Conservation (phyloP, 2,329 filamentous ascomycete genomes). For the Pseudogymnoascus sp. region DNA sequence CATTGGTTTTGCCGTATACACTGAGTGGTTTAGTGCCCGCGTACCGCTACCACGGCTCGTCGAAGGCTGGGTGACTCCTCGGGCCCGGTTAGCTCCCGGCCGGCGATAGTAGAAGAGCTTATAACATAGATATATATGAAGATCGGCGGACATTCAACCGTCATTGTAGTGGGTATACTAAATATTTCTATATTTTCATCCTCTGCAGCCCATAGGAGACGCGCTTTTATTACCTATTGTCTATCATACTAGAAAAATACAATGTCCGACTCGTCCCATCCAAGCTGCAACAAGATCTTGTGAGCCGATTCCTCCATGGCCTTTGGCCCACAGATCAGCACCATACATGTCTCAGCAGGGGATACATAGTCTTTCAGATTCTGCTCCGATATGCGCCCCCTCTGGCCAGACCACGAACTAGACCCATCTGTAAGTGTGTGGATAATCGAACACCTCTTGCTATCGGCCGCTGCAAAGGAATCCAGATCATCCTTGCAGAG, state of each 20-base stretch:
- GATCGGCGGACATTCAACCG: neutral
- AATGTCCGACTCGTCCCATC: slow-evolving; percentile 66
- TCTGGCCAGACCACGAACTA: slow-evolving; percentile 59
- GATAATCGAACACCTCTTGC: slow-evolving; percentile 53
- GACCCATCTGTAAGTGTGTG: slow-evolving; percentile 62
- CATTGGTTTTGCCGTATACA: neutral
- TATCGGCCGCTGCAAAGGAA: slow-evolving; percentile 44
- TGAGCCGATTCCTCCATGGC: slow-evolving; percentile 63
- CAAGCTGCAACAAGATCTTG: slow-evolving; percentile 49
- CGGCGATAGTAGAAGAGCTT: neutral
- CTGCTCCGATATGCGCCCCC: slow-evolving; percentile 57
- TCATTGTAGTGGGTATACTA: neutral
- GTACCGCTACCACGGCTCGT: neutral
- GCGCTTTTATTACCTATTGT: neutral
- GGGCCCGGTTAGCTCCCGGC: neutral
- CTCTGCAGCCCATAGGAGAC: too few relatives aligned
- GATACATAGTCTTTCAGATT: slow-evolving; percentile 55
- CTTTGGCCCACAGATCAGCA: slow-evolving; percentile 73
- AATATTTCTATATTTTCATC: neutral
- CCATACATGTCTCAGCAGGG: slow-evolving; percentile 40
- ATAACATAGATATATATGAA: neutral
- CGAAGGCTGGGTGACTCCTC: neutral
- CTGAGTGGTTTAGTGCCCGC: neutral
- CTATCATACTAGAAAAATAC: slow-evolving; percentile 61
- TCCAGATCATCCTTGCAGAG: slow-evolving; percentile 70